phyloP scores from a whole-genome alignment of 2,329 filamentous ascomycete genomes.

The Fusarium acutatum region DNA sequence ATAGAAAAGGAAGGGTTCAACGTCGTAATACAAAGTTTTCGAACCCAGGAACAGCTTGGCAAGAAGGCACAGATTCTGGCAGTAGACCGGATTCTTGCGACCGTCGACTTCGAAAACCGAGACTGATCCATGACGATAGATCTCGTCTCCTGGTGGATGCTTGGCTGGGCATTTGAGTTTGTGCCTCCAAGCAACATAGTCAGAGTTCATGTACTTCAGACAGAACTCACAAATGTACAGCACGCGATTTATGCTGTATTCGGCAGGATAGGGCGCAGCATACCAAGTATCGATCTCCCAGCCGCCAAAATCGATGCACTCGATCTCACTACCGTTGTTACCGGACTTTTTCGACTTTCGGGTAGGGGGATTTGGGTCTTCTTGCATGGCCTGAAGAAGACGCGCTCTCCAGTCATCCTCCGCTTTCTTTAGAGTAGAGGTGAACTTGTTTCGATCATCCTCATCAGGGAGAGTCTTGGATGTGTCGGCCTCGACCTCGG shows the following conservation, averaged over 20 bases:
- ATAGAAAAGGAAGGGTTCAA: constrained; percentile 96
- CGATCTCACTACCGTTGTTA: constrained; percentile 94
- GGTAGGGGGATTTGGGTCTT: constrained; percentile 67
- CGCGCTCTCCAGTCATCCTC: constrained; percentile 89
- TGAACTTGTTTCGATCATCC: constrained; percentile 85
- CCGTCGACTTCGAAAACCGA: constrained; percentile 99
- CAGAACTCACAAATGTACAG: constrained; percentile 99
- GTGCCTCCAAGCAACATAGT: constrained; percentile 97
- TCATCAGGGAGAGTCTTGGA: constrained; percentile 83
- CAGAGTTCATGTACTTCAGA: constrained; percentile 99
- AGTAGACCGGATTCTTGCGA: constrained; percentile 97
- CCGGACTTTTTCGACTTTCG: constrained; percentile 77
- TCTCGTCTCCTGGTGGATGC: constrained; percentile 96
- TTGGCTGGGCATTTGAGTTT: constrained; percentile 97
- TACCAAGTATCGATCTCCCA: constrained; percentile 99
- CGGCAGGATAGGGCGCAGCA: constrained; percentile 95
- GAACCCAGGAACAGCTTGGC: constrained; percentile 98
- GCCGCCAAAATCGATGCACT: constrained; percentile 97
- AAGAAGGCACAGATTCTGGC: constrained; percentile 94
- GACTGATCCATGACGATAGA: constrained; percentile 89
- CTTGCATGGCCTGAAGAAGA: constrained; percentile 66
- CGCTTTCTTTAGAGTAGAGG: constrained; percentile 87
- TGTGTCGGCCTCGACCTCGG: constrained; percentile 89
- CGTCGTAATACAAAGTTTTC: constrained; percentile 97
- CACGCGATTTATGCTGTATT: constrained; percentile 95